These are phyloP conservation scores for Pestalotiopsis sp. DNA, from an alignment of 2,329 filamentous ascomycete species.

Conservation along the genomic window DNA sequence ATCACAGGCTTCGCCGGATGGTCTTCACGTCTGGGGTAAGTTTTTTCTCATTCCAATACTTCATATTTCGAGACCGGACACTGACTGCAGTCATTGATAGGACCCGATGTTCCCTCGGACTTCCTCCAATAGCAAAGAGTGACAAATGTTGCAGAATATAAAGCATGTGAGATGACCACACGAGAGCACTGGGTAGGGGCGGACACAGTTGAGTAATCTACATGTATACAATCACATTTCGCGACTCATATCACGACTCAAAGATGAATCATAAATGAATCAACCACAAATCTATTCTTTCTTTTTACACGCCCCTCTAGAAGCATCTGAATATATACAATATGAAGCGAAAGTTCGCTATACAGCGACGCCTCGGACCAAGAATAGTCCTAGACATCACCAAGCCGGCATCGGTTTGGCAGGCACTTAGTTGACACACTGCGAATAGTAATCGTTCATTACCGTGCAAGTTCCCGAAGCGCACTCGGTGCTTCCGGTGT, in stretches of 20 bases:
- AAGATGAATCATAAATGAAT: not conserved
- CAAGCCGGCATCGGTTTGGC: not conserved
- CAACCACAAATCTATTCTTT: not conserved
- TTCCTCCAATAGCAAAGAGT: conserved; percentile 19
- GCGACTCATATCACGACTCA: not conserved
- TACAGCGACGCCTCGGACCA: not conserved
- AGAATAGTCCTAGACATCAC: not conserved
- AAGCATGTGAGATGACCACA: not conserved
- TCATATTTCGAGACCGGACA: not conserved
- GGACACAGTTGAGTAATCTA: not conserved
- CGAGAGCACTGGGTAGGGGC: not conserved
- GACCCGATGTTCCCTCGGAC: conserved; percentile 23
- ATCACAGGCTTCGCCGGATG: conserved; percentile 40
- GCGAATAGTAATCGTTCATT: conserved; percentile 13
- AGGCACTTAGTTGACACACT: conserved; percentile 11
- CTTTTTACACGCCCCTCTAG: not conserved
- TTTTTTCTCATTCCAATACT: not conserved
- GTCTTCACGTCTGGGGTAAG: conserved; percentile 48
- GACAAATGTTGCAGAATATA: not conserved
- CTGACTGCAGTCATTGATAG: not conserved
- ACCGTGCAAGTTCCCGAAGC: conserved; percentile 13
- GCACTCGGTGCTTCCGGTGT: conserved; percentile 11
- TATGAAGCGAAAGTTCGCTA: conserved; percentile 10
- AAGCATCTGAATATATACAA: conserved; percentile 9
- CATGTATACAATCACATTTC: not conserved